Evolutionary conservation across 768 basidiomycete species (phyloP).

Genomic region (Gyrodon lividus): DNA sequence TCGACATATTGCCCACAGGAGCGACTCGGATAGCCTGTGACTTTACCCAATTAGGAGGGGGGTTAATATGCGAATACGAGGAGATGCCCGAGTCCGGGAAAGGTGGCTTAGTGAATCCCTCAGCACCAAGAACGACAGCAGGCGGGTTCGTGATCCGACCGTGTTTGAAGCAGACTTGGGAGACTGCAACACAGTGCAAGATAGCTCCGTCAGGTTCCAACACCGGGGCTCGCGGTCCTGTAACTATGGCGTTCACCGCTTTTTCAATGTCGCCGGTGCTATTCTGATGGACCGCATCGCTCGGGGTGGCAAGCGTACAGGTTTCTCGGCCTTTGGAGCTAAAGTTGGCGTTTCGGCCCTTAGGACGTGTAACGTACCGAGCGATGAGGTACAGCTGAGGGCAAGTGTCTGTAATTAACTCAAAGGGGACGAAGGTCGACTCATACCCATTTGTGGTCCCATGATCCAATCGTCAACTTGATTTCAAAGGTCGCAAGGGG

Average conservation of each 20-base stretch:
- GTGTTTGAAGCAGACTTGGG: conserved; percentile 66
- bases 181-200: conserved; percentile 63
- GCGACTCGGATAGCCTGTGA: conserved; percentile 21
- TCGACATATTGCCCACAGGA: conserved; percentile 18
- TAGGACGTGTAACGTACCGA: conserved; percentile 60
- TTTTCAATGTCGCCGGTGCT: conserved; percentile 13
- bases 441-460: conserved; percentile 79
- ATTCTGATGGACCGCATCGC: background rate
- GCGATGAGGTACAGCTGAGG: conserved; percentile 59
- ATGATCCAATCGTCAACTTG: conserved; percentile 50
- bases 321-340: conserved; percentile 24
- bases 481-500: conserved; percentile 63
- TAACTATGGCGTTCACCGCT: conserved; percentile 10
- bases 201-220: conserved; percentile 47
- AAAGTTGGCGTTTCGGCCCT: conserved; percentile 6
- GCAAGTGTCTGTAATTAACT: too few species aligned
- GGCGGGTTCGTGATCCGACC: conserved; percentile 78
- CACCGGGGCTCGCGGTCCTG: conserved; percentile 8
- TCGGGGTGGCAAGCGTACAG: conserved; percentile 24
- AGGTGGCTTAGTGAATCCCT: conserved; percentile 48
- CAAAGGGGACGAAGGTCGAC: too few species aligned
- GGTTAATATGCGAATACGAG: conserved; percentile 34
- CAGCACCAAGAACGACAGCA: conserved; percentile 53
- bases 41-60: conserved; percentile 28
- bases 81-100: conserved; percentile 6